Evolutionary conservation across 2,329 filamentous ascomycete genomes (phyloP), one percentile per base, ranked within the genome.

Genomic region (Colletotrichum orbiculare): DNA sequence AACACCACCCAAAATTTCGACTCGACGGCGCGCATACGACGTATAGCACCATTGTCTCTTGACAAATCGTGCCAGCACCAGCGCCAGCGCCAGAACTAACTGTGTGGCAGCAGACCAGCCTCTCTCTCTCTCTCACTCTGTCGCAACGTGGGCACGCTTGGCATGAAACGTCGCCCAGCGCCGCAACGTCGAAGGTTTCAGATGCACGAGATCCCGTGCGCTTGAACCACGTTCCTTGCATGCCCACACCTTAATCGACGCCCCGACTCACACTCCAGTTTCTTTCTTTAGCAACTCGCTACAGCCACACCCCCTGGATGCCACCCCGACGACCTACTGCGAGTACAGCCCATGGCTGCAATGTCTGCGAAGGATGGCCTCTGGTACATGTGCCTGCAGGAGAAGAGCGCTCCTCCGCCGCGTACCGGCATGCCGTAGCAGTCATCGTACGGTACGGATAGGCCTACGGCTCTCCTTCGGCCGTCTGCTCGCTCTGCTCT

Each of bases 131-230:
- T 25, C 25, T 25, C 25, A 1, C 25, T 25, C 25, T 58, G 46
- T 66, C 58, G 58, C 58, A 66, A 63, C 58, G 58, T 66, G 63
- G 52, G 47, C 53, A 42, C 42, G 41, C 63, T 61, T 56, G 62
- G 52, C 46, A 56, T 66, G 63, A 66, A 66, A 66, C 63, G 63
- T 66, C 63, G 52, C 63, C 52, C 58, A 62, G 49, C 63, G 63
- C 47, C 63, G 63, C 63, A 66, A 66, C 63, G 58, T 66, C 52
- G 58, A 66, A 58, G 52, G 63, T 66, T 66, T 66, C 63, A 66
- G 63, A 66, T 66, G 38, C 58, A 62, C 47, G 58, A 66, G 42
- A 46, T 66, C 52, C 58, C 63, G 63, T 66, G 58, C 63, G 58
- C 63, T 57, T 53, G 39, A 66, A 53, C 63, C 58, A 56, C 63